Base-by-base conservation (phyloP, 2,329 filamentous ascomycete genomes). In the Microdochium nivale region DNA sequence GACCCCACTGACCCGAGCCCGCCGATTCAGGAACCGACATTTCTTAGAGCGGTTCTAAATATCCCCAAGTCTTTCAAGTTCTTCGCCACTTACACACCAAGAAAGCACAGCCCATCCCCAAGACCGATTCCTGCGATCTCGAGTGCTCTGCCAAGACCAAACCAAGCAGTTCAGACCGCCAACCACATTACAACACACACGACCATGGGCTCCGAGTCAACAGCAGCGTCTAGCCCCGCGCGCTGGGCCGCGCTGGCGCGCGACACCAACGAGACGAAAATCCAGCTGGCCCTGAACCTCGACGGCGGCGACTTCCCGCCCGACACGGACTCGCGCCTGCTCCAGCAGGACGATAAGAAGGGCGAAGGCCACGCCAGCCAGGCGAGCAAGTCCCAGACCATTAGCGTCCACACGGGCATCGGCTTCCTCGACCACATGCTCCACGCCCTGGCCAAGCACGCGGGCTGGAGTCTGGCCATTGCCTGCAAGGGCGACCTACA, bases 341-440 rank as follows among this genome's bases (percentile, higher is more conserved):
- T 75, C n/a, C n/a, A n/a, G n/a, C n/a, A n/a, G 56, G 70, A 77
- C 16, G 67, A 72, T 53, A 21, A 13, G 8, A 21, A 13, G 8
- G 25, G 69, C 33, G 80, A 80, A 54, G 76, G 77, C 52, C 94
- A 99, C 67, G 92, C 94, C 27, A 85, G 86, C 1, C 92, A 99
- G 71, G 76, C 83, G 57, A 92, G 88, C 60, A 84, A 86, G 59
- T 88, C 85, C 43, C 94, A 97, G 70, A 84, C 83, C 54, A 96
- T 97, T 66, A 83, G 83, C 65, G 79, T 97, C 59, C 85, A 89
- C 77, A 96, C 92, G 0, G 94, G 94, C 58, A 95, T 99, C 69
- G 94, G 94, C 54, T 99, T 99, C 72, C 78, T 99, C 52, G 94
- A 99, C 74, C 94, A 99, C 76, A 97, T 99, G 92, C 80, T 97